These are phyloP conservation scores for Raphanus sativus DNA, from an alignment of 345 rosid species.

Conservation along the genomic window DNA sequence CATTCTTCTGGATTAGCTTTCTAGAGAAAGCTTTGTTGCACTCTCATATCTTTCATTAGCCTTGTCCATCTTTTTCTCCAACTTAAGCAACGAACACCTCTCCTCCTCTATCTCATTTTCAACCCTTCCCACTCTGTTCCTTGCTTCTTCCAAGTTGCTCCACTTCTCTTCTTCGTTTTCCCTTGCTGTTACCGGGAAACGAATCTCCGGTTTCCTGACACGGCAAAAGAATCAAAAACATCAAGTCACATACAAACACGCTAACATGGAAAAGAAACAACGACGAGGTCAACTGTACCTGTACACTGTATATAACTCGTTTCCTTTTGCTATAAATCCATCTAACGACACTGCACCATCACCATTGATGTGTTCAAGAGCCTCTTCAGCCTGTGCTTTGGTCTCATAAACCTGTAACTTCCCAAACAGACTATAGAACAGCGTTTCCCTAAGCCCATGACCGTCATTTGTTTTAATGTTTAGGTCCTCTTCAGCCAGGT, in stretches of 20 bases:
- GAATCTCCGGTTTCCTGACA: conserved; percentile 15
- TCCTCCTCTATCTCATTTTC: conserved; percentile 4
- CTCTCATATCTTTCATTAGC: background rate
- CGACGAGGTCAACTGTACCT: conserved; percentile 37
- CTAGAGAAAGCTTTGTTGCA: background rate
- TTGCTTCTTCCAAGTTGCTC: conserved; percentile 9
- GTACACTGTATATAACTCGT: conserved; percentile 43
- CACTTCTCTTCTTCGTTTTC: conserved; percentile 18
- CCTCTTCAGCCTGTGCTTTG: conserved; percentile 41
- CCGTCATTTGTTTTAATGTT: conserved; percentile 33
- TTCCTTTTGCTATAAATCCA: conserved; percentile 54
- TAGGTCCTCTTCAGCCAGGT: conserved; percentile 34
- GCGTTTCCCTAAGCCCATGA: conserved; percentile 58
- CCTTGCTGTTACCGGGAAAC: conserved; percentile 7
- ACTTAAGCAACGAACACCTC: background rate
- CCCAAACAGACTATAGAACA: conserved; percentile 51
- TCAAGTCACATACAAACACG: background rate
- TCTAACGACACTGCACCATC: conserved; percentile 57
- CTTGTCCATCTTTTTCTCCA: conserved; percentile 15
- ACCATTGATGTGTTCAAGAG: conserved; percentile 40
- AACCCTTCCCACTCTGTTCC: background rate
- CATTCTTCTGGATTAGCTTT: background rate
- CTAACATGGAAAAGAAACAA: background rate
- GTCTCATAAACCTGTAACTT: conserved; percentile 63
- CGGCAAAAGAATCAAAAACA: background rate